Conservation (phyloP, 1,284 basidiomycete species). For the Pseudozyma pruni region DNA sequence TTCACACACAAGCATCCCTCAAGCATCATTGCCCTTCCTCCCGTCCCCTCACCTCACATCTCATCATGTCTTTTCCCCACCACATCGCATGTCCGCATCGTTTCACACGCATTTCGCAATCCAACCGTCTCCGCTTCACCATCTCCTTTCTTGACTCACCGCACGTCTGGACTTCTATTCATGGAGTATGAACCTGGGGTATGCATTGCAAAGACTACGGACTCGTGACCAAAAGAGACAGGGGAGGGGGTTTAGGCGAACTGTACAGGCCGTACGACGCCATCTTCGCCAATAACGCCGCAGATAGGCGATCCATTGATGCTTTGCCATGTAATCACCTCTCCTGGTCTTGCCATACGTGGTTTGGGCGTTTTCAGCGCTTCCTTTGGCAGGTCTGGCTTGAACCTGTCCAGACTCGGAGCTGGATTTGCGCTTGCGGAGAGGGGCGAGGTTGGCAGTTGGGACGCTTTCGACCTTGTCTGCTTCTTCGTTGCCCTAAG, state of each 20-base stretch:
- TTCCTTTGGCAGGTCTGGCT: constrained; percentile 33
- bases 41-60: too few species aligned
- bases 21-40: too few species aligned
- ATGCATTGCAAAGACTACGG: constrained; percentile 4
- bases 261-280: constrained; percentile 28
- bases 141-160: too few species aligned
- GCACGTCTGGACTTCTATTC: too few species aligned
- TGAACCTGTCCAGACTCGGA: constrained; percentile 32
- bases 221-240: not conserved
- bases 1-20: too few species aligned
- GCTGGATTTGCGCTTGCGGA: constrained; percentile 26
- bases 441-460: constrained; percentile 1
- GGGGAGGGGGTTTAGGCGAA: constrained; percentile 14
- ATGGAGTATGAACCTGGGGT: not conserved
- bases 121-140: too few species aligned
- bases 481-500: constrained; percentile 8
- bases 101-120: too few species aligned
- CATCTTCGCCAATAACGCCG: constrained; percentile 52
- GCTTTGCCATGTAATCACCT: constrained; percentile 46
- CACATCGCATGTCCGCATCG: too few species aligned
- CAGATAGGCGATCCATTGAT: constrained; percentile 55
- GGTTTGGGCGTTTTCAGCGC: constrained; percentile 34
- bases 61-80: too few species aligned
- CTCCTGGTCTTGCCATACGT: constrained; percentile 47
- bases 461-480: constrained; percentile 11